Conservation (phyloP, 306 rosid genomes). For the Aeschynomene evenia region DNA sequence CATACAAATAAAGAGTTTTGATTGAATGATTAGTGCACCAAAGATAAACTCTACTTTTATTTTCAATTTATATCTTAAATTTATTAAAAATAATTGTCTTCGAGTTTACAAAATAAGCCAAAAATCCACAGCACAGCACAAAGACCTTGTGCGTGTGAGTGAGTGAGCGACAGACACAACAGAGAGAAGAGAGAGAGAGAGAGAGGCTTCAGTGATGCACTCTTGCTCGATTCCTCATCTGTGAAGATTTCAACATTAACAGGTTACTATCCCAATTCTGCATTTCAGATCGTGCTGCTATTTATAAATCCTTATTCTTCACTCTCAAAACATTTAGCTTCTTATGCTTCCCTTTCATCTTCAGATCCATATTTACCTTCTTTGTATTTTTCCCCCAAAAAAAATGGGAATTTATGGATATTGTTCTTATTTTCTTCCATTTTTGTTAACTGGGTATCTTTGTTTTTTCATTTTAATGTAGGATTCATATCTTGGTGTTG, state of each 20-base stretch:
- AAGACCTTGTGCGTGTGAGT: not conserved
- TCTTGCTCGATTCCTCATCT: conserved; percentile 26
- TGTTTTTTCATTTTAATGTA: conserved; percentile 31
- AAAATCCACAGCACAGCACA: not conserved
- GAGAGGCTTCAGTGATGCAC: conserved; percentile 24
- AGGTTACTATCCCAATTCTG: conserved; percentile 34
- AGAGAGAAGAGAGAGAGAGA: not conserved
- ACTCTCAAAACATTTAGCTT: no score
- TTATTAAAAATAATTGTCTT: not conserved
- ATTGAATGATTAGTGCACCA: no score
- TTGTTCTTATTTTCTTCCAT: conserved; percentile 16
- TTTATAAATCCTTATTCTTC: not conserved
- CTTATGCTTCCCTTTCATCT: conserved; percentile 8
- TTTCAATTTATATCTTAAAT: not conserved
- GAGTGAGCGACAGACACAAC: conserved; percentile 10
- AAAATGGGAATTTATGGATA: conserved; percentile 36
- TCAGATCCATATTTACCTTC: conserved; percentile 30
- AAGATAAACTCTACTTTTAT: no score
- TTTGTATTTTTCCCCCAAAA: not conserved
- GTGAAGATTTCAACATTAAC: not conserved
- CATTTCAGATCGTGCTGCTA: conserved; percentile 38
- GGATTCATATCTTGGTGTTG: conserved; percentile 25
- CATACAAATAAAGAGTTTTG: no score
- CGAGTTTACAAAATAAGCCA: not conserved
- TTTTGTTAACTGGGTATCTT: conserved; percentile 46